Percentiles rank a stretch among this genome's conserved stretches.
phyloP scores from a whole-genome alignment of 177 flowering plant species.

The Vitis hybrid region DNA sequence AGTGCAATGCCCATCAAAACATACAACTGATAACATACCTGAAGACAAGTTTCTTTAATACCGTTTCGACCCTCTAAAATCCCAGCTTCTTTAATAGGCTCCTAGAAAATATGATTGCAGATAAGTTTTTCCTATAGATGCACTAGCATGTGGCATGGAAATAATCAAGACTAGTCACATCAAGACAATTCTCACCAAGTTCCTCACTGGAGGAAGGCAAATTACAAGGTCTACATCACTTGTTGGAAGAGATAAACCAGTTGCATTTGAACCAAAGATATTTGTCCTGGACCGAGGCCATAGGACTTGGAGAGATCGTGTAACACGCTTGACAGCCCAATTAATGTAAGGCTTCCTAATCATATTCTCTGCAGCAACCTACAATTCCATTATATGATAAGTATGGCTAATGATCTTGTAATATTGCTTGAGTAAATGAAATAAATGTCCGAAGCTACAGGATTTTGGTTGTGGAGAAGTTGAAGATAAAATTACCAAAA shows the following conservation, averaged over 20 bases:
- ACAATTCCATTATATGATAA: slow-evolving; percentile 13
- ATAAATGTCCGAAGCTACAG: too few species aligned
- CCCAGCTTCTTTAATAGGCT: slow-evolving; percentile 99
- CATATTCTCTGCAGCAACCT: slow-evolving; percentile 89
- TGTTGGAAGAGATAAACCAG: slow-evolving; percentile 90
- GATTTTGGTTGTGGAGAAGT: too few species aligned
- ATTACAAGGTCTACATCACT: slow-evolving; percentile 99
- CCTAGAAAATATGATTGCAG: slow-evolving; percentile 39
- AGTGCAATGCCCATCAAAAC: background rate
- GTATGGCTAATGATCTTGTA: background rate
- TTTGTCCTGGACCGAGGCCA: slow-evolving; percentile 97
- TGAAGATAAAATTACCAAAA: background rate
- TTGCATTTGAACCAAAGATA: slow-evolving; percentile 90
- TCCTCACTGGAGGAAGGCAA: slow-evolving; percentile 96
- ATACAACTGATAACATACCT: slow-evolving; percentile 47
- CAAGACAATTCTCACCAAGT: slow-evolving; percentile 57
- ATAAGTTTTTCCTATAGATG: slow-evolving; percentile 5
- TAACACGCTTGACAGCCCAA: slow-evolving; percentile 96
- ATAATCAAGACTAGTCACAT: background rate
- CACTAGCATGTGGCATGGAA: slow-evolving; percentile 1
- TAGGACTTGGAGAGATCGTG: slow-evolving; percentile 89
- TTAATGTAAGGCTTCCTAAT: slow-evolving; percentile 78
- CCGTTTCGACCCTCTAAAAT: slow-evolving; percentile 98
- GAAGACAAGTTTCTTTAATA: slow-evolving; percentile 97
- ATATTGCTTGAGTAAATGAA: too few species aligned